Conservation (phyloP, 2,329 filamentous ascomycete genomes). For the Aspergillus uvarum region DNA sequence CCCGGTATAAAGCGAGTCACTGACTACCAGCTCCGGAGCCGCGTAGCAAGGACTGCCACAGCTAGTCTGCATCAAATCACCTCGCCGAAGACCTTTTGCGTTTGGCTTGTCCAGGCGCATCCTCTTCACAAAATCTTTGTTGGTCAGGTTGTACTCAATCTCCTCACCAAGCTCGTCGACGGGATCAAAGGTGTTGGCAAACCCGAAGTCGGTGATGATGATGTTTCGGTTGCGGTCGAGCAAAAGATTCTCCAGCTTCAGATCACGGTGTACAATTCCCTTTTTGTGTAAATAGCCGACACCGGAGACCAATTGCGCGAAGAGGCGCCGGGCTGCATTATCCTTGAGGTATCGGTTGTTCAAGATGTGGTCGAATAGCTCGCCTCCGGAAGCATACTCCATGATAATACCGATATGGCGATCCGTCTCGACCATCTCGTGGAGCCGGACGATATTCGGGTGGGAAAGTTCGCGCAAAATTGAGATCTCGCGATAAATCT, state of each 20-base stretch:
- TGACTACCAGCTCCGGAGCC: conserved; percentile 93
- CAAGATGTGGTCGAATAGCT: conserved; percentile 97
- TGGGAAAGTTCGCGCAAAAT: conserved; percentile 86
- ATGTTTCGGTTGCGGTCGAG: conserved; percentile 97
- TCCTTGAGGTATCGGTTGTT: conserved; percentile 97
- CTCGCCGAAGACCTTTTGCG: conserved; percentile 72
- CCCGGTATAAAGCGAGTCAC: conserved; percentile 94
- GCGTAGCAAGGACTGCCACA: conserved; percentile 98
- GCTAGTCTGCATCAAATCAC: conserved; percentile 98
- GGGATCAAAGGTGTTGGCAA: conserved; percentile 95
- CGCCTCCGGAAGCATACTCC: conserved; percentile 95
- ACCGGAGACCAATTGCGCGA: conserved; percentile 92
- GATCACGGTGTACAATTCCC: conserved; percentile 93
- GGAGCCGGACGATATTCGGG: conserved; percentile 92
- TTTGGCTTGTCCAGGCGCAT: conserved; percentile 80
- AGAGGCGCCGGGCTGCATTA: conserved; percentile 81
- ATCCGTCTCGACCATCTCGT: conserved; percentile 98
- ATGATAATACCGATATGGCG: conserved; percentile 97
- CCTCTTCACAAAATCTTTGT: conserved; percentile 84
- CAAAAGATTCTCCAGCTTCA: conserved; percentile 94
- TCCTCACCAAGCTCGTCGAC: conserved; percentile 84
- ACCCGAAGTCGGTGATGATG: conserved; percentile 99
- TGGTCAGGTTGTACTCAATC: conserved; percentile 80
- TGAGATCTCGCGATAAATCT: conserved; percentile 95
- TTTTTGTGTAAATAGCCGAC: conserved; percentile 98